Conservation (phyloP, 139 green algal genomes). For the Tetradesmus lagerheimii region DNA sequence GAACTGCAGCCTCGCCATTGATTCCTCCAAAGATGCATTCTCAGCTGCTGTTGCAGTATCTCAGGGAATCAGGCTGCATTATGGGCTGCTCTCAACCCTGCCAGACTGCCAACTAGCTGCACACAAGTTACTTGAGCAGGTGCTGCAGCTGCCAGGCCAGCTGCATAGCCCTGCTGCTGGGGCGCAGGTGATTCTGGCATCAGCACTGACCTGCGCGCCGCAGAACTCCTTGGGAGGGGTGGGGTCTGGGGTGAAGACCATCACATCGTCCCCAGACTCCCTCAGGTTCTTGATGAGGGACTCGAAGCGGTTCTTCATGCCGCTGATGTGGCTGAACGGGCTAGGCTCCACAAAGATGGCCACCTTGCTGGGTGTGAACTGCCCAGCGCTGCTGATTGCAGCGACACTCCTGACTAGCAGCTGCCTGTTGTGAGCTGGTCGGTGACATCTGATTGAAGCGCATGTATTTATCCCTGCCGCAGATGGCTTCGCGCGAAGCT, state of each 20-base stretch:
- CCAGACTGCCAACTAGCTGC: neutral
- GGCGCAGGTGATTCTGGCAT: neutral
- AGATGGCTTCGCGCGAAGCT: neutral
- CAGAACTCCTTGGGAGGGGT: conserved; percentile 78
- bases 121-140: neutral
- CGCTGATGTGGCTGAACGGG: conserved; percentile 84
- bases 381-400: conserved; percentile 10
- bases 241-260: conserved; percentile 85
- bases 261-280: conserved; percentile 88
- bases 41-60: neutral
- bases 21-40: neutral
- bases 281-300: conserved; percentile 87
- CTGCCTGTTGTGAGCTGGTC: neutral
- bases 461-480: neutral
- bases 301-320: conserved; percentile 95
- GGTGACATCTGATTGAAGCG: neutral
- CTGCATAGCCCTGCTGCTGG: neutral
- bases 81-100: too few relatives aligned
- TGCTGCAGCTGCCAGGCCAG: neutral
- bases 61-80: neutral
- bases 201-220: conserved; percentile 79
- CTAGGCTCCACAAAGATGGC: conserved; percentile 85
- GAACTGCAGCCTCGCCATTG: neutral
- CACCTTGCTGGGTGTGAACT: conserved; percentile 58
- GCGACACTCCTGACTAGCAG: conserved; percentile 4